Percentiles rank a stretch among this genome's conserved stretches.
Evolutionary conservation across 1,139 yeast genomes (phyloP).

Genomic region (Lodderomyces orthopsilosis): DNA sequence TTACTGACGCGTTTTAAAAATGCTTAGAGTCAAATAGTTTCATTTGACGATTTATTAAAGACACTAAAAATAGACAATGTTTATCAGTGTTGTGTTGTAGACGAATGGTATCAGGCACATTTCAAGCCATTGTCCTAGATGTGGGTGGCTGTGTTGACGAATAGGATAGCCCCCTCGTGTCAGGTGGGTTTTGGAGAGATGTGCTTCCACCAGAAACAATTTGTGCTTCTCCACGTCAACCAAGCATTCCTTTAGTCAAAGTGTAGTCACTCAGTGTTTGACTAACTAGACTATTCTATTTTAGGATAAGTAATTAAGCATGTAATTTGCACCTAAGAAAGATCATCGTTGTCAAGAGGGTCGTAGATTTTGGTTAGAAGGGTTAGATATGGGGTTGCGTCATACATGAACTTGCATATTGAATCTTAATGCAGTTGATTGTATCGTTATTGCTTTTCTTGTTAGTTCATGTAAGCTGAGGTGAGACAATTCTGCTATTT

Average conservation of each 20-base stretch:
- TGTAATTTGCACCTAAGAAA: background rate
- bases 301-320: background rate
- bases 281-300: background rate
- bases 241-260: background rate
- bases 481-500: background rate
- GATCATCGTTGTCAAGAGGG: background rate
- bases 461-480: background rate
- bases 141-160: too few species aligned
- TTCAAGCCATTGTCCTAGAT: too few species aligned
- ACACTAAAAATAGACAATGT: too few species aligned
- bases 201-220: too few species aligned
- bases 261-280: background rate
- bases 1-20: too few species aligned
- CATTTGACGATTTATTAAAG: too few species aligned
- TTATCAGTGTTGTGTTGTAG: too few species aligned
- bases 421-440: background rate
- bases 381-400: background rate
- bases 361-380: background rate
- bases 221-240: background rate
- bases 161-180: too few species aligned
- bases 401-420: background rate
- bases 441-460: background rate
- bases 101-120: too few species aligned
- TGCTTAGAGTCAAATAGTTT: too few species aligned
- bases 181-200: too few species aligned